A percentile compares a stretch with the other conserved stretches of the same genome.
Evolutionary conservation across 495 filamentous ascomycete species (phyloP).

Genomic region (Lentithecium fluviatile): DNA sequence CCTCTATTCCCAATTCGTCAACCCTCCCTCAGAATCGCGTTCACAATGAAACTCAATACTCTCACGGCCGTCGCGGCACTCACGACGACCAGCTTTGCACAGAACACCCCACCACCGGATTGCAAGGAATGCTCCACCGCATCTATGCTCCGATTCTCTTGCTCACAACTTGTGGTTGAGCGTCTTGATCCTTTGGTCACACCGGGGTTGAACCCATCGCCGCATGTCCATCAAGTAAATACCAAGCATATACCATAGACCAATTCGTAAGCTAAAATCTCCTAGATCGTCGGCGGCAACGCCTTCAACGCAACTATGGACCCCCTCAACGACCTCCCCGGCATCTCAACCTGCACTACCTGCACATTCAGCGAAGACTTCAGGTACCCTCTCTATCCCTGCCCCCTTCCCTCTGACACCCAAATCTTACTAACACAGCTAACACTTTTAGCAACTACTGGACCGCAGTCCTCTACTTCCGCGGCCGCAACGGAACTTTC

Average conservation of each 20-base stretch:
- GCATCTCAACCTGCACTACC: constrained; percentile 21
- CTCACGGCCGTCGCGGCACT: too few species aligned
- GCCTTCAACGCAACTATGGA: constrained; percentile 27
- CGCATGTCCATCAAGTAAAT: constrained; percentile 44
- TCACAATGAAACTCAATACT: too few species aligned
- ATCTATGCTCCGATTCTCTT: not conserved
- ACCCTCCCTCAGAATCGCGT: too few species aligned
- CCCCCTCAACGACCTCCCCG: constrained; percentile 1
- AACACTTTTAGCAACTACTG: constrained; percentile 27
- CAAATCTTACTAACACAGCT: too few species aligned
- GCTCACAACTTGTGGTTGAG: constrained; percentile 7
- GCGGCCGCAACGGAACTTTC: constrained; percentile 23
- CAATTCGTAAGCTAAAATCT: too few species aligned
- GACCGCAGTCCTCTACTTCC: constrained; percentile 30
- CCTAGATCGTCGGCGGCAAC: constrained; percentile 20
- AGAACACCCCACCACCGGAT: too few species aligned
- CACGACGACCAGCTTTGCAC: too few species aligned
- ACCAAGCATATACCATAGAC: not conserved
- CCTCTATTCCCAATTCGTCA: too few species aligned
- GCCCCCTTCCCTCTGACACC: not conserved
- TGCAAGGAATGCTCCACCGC: too few species aligned
- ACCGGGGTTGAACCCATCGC: constrained; percentile 1
- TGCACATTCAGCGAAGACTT: constrained; percentile 22
- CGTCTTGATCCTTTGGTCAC: constrained; percentile 7
- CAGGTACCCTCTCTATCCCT: not conserved